Percentiles rank a stretch among this genome's conserved stretches.
These are phyloP conservation scores for Podospora anserina DNA, from an alignment of 495 filamentous ascomycete species.

Conservation along the genomic window DNA sequence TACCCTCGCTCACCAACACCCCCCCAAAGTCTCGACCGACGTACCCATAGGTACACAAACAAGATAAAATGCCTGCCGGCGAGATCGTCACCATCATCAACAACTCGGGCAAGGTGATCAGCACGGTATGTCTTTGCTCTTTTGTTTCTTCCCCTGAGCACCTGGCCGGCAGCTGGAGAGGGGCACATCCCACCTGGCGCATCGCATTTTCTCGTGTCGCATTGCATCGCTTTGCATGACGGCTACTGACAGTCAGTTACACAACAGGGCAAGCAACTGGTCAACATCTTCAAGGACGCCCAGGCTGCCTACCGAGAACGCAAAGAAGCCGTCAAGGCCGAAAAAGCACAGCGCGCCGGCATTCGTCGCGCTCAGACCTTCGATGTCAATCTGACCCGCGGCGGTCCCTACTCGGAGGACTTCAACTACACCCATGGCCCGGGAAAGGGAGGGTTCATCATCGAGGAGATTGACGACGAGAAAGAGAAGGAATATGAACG, in stretches of 20 bases:
- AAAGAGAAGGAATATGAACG: slow-evolving; percentile 20
- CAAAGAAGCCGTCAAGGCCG: slow-evolving; percentile 70
- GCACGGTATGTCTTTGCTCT: slow-evolving; percentile 61
- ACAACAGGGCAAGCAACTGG: slow-evolving; percentile 78
- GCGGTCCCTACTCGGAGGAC: slow-evolving; percentile 27
- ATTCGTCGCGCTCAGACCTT: slow-evolving; percentile 45
- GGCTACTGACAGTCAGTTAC: slow-evolving; percentile 14
- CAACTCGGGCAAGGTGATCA: slow-evolving; percentile 87
- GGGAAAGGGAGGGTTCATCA: not conserved
- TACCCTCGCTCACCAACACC: not conserved
- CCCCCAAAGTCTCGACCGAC: not conserved
- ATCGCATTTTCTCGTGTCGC: slow-evolving; percentile 6
- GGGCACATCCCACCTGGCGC: slow-evolving; percentile 3
- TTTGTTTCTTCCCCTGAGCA: not conserved
- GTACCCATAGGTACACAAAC: slow-evolving; percentile 7
- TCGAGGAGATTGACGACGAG: slow-evolving; percentile 17
- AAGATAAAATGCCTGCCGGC: slow-evolving; percentile 51
- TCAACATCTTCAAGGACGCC: slow-evolving; percentile 83
- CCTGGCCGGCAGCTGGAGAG: not conserved
- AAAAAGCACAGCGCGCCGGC: slow-evolving; percentile 50
- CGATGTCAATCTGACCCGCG: slow-evolving; percentile 29
- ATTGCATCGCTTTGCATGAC: slow-evolving; percentile 15
- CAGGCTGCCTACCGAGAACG: slow-evolving; percentile 79
- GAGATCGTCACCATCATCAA: slow-evolving; percentile 89
- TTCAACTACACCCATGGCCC: slow-evolving; percentile 24